A percentile compares a stretch with the other conserved stretches of the same genome.
These are phyloP conservation scores for Auriscalpium orientale DNA, from an alignment of 768 basidiomycete genomes.

Conservation along the genomic window DNA sequence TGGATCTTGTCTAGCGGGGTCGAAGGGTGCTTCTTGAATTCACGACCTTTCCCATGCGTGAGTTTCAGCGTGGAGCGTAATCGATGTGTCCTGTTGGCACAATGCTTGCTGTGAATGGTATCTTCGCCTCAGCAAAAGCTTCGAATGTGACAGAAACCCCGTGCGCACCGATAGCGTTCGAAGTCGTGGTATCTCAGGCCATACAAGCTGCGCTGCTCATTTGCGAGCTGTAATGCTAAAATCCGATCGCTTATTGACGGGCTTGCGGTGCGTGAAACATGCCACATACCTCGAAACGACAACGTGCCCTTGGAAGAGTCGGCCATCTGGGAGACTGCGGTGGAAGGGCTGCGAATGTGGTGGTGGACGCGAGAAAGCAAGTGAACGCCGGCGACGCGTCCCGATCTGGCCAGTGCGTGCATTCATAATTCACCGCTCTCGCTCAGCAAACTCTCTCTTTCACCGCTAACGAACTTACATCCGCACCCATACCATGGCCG, in stretches of 20 bases:
- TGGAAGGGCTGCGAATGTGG: constrained; percentile 8
- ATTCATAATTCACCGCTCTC: neutral
- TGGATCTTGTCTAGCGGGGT: constrained; percentile 62
- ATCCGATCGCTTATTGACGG: neutral
- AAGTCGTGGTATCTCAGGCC: constrained; percentile 89
- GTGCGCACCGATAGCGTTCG: constrained; percentile 66
- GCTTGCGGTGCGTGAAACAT: neutral
- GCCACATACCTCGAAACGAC: constrained; percentile 34
- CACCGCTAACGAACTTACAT: constrained; percentile 4
- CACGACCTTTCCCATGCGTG: constrained; percentile 83
- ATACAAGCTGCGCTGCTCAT: constrained; percentile 86
- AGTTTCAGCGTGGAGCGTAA: constrained; percentile 77
- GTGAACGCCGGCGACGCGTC: constrained; percentile 3
- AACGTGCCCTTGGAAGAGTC: constrained; percentile 13
- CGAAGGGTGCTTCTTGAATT: constrained; percentile 78
- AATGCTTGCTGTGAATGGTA: constrained; percentile 65
- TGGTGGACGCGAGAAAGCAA: constrained; percentile 8
- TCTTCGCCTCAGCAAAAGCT: neutral
- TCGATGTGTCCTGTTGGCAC: constrained; percentile 83
- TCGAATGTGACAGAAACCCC: neutral
- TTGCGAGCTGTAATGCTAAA: constrained; percentile 72
- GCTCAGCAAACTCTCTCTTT: neutral
- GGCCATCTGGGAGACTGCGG: constrained; percentile 7
- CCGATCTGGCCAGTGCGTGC: neutral
- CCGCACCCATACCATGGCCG: constrained; percentile 35